Percentiles rank a stretch among this genome's conserved stretches.
These are phyloP conservation scores for Lasiosphaeriaceae sp. DNA, from an alignment of 495 filamentous ascomycete genomes.

Conservation along the genomic window DNA sequence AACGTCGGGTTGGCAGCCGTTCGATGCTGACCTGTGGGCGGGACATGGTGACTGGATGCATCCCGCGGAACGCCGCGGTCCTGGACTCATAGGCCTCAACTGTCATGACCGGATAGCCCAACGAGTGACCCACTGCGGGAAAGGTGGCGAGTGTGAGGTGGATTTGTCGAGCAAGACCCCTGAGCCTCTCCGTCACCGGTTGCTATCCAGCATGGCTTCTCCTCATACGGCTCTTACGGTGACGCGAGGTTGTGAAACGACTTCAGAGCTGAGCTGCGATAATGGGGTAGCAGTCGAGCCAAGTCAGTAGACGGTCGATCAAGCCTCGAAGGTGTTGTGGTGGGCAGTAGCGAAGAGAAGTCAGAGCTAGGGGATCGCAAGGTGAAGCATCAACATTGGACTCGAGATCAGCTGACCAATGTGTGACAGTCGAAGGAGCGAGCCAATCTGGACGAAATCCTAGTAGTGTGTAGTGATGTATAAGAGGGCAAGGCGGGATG, in stretches of 20 bases:
- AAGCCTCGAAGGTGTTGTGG: too few species aligned
- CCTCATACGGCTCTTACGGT: too few species aligned
- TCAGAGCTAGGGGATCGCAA: too few species aligned
- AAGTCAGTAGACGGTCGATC: too few species aligned
- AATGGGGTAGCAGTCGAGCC: too few species aligned
- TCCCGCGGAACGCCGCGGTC: conserved; percentile 23
- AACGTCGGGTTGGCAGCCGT: conserved; percentile 67
- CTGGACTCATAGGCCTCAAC: conserved; percentile 21
- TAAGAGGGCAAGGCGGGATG: background rate
- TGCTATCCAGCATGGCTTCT: conserved; percentile 11
- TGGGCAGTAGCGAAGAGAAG: background rate
- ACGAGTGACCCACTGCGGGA: background rate
- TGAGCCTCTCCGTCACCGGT: conserved; percentile 7
- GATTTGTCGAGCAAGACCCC: background rate
- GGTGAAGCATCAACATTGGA: too few species aligned
- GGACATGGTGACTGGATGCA: conserved; percentile 52
- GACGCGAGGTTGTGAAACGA: too few species aligned
- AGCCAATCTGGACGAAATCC: too few species aligned
- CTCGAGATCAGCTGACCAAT: too few species aligned
- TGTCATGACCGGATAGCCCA: conserved; percentile 16
- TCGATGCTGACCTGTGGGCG: conserved; percentile 83
- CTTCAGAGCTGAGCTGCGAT: too few species aligned
- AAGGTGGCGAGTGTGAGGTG: background rate
- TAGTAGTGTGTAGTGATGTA: background rate
- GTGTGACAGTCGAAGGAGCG: too few species aligned